Percentiles rank a stretch among this genome's conserved stretches.
phyloP scores from a whole-genome alignment of 2,329 filamentous ascomycete species.

The Alternaria angustiovoidea region DNA sequence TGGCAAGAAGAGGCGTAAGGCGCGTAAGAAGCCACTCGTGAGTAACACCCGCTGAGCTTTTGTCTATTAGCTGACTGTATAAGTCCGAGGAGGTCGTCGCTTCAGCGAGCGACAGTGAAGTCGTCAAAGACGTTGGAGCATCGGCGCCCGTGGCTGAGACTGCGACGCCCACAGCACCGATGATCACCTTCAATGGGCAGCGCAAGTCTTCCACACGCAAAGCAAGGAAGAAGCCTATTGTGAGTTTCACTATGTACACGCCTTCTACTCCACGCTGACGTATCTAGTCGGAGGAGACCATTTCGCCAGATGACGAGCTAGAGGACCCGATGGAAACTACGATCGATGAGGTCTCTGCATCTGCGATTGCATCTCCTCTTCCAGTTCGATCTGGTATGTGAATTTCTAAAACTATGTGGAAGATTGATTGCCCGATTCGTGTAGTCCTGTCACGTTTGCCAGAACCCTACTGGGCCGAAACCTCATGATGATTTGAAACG shows the following conservation, averaged over 20 bases:
- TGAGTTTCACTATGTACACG: slow-evolving; percentile 24
- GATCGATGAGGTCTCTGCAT: slow-evolving; percentile 23
- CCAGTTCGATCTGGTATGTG: slow-evolving; percentile 41
- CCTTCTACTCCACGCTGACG: slow-evolving; percentile 8
- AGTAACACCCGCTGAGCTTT: not conserved
- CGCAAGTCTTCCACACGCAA: slow-evolving; percentile 39
- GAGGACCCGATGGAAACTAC: slow-evolving; percentile 31
- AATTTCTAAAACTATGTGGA: not conserved
- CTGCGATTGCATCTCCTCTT: slow-evolving; percentile 28
- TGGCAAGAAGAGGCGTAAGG: slow-evolving; percentile 40
- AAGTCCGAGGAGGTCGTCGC: slow-evolving; percentile 44
- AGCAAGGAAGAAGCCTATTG: slow-evolving; percentile 41
- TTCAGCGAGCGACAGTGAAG: slow-evolving; percentile 38
- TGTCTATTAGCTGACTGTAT: slow-evolving; percentile 18
- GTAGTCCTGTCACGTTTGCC: slow-evolving; percentile 3
- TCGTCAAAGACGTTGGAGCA: slow-evolving; percentile 23
- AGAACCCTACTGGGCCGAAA: slow-evolving; percentile 7
- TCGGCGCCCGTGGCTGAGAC: slow-evolving; percentile 11
- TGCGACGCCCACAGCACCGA: slow-evolving; percentile 21
- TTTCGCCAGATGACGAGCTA: slow-evolving; percentile 42
- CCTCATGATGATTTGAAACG: not conserved
- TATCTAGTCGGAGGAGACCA: slow-evolving; percentile 37
- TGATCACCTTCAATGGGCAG: slow-evolving; percentile 26
- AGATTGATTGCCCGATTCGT: not conserved
- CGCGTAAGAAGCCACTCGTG: slow-evolving; percentile 42